phyloP scores from a whole-genome alignment of 2,329 filamentous ascomycete species.

The Aspergillus ochraceoroseus region DNA sequence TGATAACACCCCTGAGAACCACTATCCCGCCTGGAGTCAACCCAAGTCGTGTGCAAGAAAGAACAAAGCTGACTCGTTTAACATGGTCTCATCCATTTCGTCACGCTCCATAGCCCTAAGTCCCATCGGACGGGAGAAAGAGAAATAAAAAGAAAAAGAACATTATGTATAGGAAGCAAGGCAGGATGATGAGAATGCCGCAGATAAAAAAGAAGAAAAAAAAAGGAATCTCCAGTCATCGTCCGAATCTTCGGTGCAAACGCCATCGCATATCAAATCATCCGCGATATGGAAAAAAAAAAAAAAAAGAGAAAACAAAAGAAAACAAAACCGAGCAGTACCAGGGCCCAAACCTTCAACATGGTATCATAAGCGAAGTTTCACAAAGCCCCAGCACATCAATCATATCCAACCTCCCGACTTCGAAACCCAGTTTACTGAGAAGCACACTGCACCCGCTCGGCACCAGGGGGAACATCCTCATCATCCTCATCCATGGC shows the following conservation, averaged over 20 bases:
- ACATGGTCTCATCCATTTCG: slow-evolving; percentile 17
- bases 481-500: slow-evolving; percentile 69
- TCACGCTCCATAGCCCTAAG: slow-evolving; percentile 15
- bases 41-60: slow-evolving; percentile 10
- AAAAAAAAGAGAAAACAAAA: slow-evolving; percentile 25
- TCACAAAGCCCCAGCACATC: slow-evolving; percentile 28
- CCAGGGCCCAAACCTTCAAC: slow-evolving; percentile 24
- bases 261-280: slow-evolving; percentile 35
- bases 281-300: slow-evolving; percentile 23
- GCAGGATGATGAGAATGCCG: slow-evolving; percentile 16
- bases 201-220: slow-evolving; percentile 17
- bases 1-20: slow-evolving; percentile 16
- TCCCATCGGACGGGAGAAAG: slow-evolving; percentile 15
- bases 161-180: slow-evolving; percentile 23
- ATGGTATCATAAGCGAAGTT: slow-evolving; percentile 39
- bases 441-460: slow-evolving; percentile 50
- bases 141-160: slow-evolving; percentile 18
- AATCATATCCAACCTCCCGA: slow-evolving; percentile 17
- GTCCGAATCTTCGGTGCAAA: slow-evolving; percentile 33
- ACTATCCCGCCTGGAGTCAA: slow-evolving; percentile 14
- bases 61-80: slow-evolving; percentile 11
- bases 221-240: slow-evolving; percentile 26
- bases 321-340: slow-evolving; percentile 22
- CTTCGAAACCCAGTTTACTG: slow-evolving; percentile 39
- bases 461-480: slow-evolving; percentile 46